Base-by-base conservation (phyloP, 75 land plant species). In the Pinus taeda region DNA sequence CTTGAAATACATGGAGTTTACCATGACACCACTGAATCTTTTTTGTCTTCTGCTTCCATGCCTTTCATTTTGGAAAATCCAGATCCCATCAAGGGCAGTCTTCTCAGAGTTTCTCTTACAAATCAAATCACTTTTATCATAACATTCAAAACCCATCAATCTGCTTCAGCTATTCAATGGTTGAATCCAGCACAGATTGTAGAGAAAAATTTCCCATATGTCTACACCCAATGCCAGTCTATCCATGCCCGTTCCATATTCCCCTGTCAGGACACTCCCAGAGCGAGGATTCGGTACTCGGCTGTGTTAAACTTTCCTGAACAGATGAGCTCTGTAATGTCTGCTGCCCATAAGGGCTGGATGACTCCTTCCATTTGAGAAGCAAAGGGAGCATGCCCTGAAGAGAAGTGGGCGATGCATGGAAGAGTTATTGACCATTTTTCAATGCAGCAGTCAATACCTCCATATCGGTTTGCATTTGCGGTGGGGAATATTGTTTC, bases 261-360 rank as follows among this genome's bases (percentile, higher is more conserved):
- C 83, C 97, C 94, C 18, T 94, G 94, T 83, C 94, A 94, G 77
- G 97, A 94, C 80, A 94, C 97, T 3, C 97, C 97, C 17, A 83
- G 85, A 6, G 93, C 89, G 20, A 74, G 97, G 1, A 63, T 94
- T 58, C 74, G 77, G 15, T 94, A 82, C 88, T 58, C 87, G 6
- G 92, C 94, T 6, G 57, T 67, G 42, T 57, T 94, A 57, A 90
- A 94, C 76, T 17, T 36, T 26, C 95, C 98, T 20, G 59, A 63
- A 17, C 69, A 85, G 49, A 83, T 92, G 72, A 77, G 80, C 15
- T 91, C 86, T 15, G 98, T 92, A 21, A 90, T 94, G 97, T 79
- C 91, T 14, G 94, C 97, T 29, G 76, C 84, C 20, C 86, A 88
- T 62, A 79, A 88, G 26, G 78, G 74, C 7, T 67, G 91, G 15